A percentile compares a stretch with the other conserved stretches of the same genome.
phyloP scores from a whole-genome alignment of 805 yeast genomes.

The Pichia cephalocereana region DNA sequence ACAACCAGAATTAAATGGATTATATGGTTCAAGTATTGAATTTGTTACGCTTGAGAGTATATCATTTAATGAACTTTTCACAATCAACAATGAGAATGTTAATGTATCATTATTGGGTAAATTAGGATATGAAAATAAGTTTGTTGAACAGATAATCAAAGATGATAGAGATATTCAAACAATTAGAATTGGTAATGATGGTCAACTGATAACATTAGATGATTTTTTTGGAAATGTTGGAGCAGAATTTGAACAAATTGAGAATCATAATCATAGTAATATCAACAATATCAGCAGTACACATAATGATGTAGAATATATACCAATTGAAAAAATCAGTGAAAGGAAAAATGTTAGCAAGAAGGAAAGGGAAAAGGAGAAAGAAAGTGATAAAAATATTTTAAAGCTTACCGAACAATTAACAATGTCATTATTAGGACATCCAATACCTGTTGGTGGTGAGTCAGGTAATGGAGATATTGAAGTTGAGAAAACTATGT shows the following conservation, averaged over 20 bases:
- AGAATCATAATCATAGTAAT: background rate
- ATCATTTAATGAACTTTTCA: conserved; percentile 15
- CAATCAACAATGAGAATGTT: background rate
- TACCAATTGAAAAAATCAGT: background rate
- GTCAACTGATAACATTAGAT: conserved; percentile 22
- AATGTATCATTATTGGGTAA: conserved; percentile 2
- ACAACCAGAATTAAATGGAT: background rate
- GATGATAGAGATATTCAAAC: conserved; percentile 26
- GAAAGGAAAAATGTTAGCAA: background rate
- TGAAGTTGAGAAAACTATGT: conserved; percentile 4
- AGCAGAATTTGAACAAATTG: conserved; percentile 7
- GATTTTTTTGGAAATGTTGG: conserved; percentile 20
- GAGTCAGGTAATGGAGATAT: background rate
- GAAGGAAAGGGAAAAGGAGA: background rate
- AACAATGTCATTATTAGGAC: conserved; percentile 19
- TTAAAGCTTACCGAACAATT: conserved; percentile 19
- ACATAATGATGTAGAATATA: background rate
- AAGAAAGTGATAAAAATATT: conserved; percentile 1
- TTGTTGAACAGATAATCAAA: conserved; percentile 23
- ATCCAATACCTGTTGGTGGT: background rate
- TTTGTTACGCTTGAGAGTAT: conserved; percentile 23
- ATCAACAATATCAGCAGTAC: background rate
- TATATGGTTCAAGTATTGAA: conserved; percentile 25
- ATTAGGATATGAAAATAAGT: conserved; percentile 20
- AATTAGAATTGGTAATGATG: conserved; percentile 20